These are phyloP conservation scores for Tillandsia leiboldiana DNA, from an alignment of 176 grass and related monocot genomes.

Conservation along the genomic window DNA sequence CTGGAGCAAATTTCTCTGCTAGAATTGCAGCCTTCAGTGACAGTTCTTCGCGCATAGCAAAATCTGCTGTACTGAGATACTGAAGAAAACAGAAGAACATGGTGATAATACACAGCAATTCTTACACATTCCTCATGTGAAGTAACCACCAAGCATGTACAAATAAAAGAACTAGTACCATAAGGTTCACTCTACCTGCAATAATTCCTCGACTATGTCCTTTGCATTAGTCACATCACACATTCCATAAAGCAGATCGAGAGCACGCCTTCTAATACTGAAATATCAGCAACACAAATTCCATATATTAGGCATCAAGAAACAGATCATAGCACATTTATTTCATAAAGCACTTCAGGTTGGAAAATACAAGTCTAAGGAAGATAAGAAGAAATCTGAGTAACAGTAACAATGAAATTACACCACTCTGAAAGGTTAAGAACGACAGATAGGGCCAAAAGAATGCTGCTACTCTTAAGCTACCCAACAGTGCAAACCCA, in stretches of 20 bases:
- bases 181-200: constrained; percentile 60
- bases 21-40: constrained; percentile 94
- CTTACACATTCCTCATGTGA: background rate
- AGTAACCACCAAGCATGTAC: background rate
- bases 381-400: constrained; percentile 8
- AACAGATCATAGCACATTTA: background rate
- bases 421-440: too few species aligned
- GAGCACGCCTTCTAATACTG: constrained; percentile 97
- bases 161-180: background rate
- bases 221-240: constrained; percentile 98
- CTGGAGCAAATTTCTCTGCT: constrained; percentile 97
- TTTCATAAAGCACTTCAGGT: background rate
- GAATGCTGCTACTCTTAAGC: too few species aligned
- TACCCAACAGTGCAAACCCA: too few species aligned
- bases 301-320: constrained; percentile 3
- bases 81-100: constrained; percentile 28
- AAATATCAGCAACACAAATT: constrained; percentile 16
- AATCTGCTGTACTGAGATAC: constrained; percentile 99
- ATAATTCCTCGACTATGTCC: constrained; percentile 97
- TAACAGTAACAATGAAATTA: too few species aligned
- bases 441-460: too few species aligned
- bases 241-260: constrained; percentile 98
- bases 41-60: constrained; percentile 93
- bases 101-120: constrained; percentile 11
- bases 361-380: too few species aligned